Percentiles rank a stretch among this genome's conserved stretches.
Conservation (phyloP, 805 yeast species). For the Kuraishia floccosa region DNA sequence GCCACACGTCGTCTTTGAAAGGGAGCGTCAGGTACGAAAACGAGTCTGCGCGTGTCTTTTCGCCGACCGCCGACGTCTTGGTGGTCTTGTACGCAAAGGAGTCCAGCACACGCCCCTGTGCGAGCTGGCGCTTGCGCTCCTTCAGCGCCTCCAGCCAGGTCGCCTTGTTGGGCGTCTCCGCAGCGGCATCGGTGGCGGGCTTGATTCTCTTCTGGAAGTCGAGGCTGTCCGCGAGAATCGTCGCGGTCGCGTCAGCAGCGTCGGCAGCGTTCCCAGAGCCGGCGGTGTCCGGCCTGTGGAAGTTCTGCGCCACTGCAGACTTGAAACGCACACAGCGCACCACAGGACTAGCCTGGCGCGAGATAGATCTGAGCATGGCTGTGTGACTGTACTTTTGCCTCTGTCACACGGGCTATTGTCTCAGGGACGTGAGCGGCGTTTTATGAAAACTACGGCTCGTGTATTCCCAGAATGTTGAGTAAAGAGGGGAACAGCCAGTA, state of each 20-base stretch:
- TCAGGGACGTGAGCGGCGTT: too few species aligned
- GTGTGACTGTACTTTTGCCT: too few species aligned
- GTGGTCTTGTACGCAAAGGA: constrained; percentile 65
- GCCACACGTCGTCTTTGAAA: constrained; percentile 71
- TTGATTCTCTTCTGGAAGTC: constrained; percentile 34
- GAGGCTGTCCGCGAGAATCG: constrained; percentile 47
- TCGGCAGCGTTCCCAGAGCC: constrained; percentile 40
- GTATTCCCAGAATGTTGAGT: too few species aligned
- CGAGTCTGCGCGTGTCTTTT: constrained; percentile 70
- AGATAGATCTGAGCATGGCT: too few species aligned
- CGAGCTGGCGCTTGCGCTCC: constrained; percentile 58
- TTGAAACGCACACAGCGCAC: too few species aligned
- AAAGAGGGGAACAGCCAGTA: too few species aligned
- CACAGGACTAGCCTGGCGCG: too few species aligned
- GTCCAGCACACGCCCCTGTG: constrained; percentile 64
- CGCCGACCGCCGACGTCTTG: constrained; percentile 56
- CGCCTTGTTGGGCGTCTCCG: constrained; percentile 27
- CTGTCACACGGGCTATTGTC: too few species aligned
- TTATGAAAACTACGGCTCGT: too few species aligned
- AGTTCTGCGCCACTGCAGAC: too few species aligned
- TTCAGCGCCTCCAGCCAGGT: constrained; percentile 84
- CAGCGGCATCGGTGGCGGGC: constrained; percentile 10
- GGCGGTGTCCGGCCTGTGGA: constrained; percentile 13
- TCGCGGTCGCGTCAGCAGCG: constrained; percentile 69
- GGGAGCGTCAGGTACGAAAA: constrained; percentile 63